Percentiles rank a stretch among this genome's conserved stretches.
Evolutionary conservation across 768 basidiomycete species (phyloP).

Genomic region (Agaricus subrufescens): DNA sequence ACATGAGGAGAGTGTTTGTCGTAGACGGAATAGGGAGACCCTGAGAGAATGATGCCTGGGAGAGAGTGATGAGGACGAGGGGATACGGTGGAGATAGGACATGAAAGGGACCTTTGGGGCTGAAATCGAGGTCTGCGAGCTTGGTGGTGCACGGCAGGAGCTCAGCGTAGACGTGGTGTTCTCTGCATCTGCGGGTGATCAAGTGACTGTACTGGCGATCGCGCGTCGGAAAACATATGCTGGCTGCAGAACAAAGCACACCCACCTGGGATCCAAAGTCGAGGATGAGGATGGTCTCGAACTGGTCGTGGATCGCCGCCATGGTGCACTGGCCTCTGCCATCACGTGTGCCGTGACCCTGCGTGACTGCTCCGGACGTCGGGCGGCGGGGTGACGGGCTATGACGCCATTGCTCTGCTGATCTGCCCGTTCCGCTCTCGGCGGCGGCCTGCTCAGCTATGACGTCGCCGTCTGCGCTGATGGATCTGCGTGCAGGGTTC

Average conservation of each 20-base stretch:
- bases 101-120: conserved; percentile 73
- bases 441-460: conserved; percentile 1
- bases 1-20: conserved; percentile 90
- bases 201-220: conserved; percentile 84
- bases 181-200: conserved; percentile 95
- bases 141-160: conserved; percentile 94
- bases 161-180: conserved; percentile 96
- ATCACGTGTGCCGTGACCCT: too few species aligned
- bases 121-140: conserved; percentile 83
- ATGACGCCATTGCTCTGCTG: conserved; percentile 4
- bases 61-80: not conserved
- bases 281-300: conserved; percentile 92
- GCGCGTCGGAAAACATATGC: conserved; percentile 9
- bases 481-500: too few species aligned
- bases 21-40: conserved; percentile 98
- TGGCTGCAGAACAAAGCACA: not conserved
- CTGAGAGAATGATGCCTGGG: conserved; percentile 89
- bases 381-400: not conserved
- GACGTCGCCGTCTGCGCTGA: not conserved
- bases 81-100: conserved; percentile 4
- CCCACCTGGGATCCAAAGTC: conserved; percentile 96
- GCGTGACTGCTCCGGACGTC: not conserved
- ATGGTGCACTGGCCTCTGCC: conserved; percentile 28
- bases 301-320: conserved; percentile 91
- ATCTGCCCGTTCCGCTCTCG: not conserved